Base-by-base conservation (phyloP, 2,329 filamentous ascomycete species). In the Sporothrix phasma region DNA sequence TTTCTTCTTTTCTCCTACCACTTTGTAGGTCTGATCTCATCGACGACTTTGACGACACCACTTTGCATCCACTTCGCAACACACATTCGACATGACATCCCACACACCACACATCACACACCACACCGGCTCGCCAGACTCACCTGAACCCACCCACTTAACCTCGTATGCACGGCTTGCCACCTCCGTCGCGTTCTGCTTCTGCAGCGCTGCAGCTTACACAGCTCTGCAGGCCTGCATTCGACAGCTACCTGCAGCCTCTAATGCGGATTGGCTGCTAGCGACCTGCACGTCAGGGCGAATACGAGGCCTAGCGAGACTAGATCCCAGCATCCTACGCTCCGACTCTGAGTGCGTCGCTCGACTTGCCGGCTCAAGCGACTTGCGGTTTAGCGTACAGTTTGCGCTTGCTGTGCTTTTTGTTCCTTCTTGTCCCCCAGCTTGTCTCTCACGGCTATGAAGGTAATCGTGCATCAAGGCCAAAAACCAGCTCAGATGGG, bases 211-310 rank as follows among this genome's bases (percentile, higher is more conserved):
- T 29, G 47, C 37, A 24, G 2, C 26, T 15, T 37, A 19, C n/a
- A n/a, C 45, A 53, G 45, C 43, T 34, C 13, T 49, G 43, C 59
- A 58, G 45, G 10, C 13, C 59, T 41, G 58, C 62, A 60, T 41
- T 51, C 34, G 43, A 51, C 54, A 64, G 43, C 43, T 51, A 19
- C 46, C 46, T 61, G 56, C 56, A 47, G 63, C 56, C 34, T 19
- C 11, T 31, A 49, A 53, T 5, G 46, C 58, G 63, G 63, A 64
- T 64, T 64, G 63, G 63, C 31, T 41, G 45, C 63, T 58, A 56
- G 51, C 63, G 15, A 29, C 49, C 58, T 65, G 58, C 63, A 65
- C 26, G n/a, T 11, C n/a, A 11, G n/a, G 24, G 41, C 58, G 58
- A 65, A 65, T 65, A 65, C 63, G 63, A 65, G 63, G 29, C 51